Conservation (phyloP, 768 basidiomycete genomes). For the Russula emetica region DNA sequence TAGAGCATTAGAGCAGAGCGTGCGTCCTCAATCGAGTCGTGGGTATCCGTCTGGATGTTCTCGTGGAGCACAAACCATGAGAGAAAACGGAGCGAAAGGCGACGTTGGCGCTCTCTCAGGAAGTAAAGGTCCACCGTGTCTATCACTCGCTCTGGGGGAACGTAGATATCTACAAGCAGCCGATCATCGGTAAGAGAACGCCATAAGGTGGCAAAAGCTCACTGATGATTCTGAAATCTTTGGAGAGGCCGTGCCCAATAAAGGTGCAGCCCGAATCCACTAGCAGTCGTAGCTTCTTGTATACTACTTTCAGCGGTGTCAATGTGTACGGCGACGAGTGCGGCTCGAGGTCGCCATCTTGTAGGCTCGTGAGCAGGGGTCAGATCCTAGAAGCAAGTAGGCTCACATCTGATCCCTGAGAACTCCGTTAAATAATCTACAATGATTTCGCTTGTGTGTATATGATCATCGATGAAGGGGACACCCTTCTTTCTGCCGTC, state of each 20-base stretch:
- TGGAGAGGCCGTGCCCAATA: slow-evolving; percentile 93
- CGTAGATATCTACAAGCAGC: slow-evolving; percentile 71
- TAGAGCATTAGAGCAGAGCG: slow-evolving; percentile 80
- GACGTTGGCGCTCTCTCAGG: slow-evolving; percentile 70
- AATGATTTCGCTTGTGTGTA: slow-evolving; percentile 91
- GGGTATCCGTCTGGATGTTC: slow-evolving; percentile 88
- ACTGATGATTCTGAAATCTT: slow-evolving; percentile 99
- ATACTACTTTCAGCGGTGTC: slow-evolving; percentile 95
- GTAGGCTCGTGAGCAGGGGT: slow-evolving; percentile 17
- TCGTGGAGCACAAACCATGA: slow-evolving; percentile 91
- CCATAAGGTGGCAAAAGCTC: slow-evolving; percentile 32
- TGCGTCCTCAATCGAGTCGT: slow-evolving; percentile 99
- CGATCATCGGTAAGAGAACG: not conserved
- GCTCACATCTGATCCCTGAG: slow-evolving; percentile 89
- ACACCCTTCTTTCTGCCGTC: slow-evolving; percentile 72
- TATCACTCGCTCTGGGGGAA: slow-evolving; percentile 91
- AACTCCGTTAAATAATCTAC: slow-evolving; percentile 97
- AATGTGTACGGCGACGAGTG: slow-evolving; percentile 77
- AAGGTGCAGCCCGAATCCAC: slow-evolving; percentile 96
- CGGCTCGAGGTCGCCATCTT: slow-evolving; percentile 92
- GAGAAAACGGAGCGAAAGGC: slow-evolving; percentile 87
- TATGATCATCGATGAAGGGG: slow-evolving; percentile 98
- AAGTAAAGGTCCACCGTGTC: slow-evolving; percentile 99
- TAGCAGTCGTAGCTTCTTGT: slow-evolving; percentile 91
- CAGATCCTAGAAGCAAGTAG: not conserved